These are phyloP conservation scores for Arabis hirsuta DNA, from an alignment of 345 rosid species.

Conservation along the genomic window DNA sequence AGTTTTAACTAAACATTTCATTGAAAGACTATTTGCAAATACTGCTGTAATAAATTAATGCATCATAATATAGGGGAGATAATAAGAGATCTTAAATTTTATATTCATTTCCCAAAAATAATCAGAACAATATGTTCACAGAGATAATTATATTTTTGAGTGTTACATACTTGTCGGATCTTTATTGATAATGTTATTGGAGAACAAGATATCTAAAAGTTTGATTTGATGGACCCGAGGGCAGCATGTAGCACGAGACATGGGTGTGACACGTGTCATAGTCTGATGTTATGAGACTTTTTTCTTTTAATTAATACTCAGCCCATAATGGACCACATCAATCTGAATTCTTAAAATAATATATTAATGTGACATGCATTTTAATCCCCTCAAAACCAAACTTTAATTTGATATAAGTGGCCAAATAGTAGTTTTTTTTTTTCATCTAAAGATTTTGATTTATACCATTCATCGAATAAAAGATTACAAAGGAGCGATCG, in stretches of 20 bases:
- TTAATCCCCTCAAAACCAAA: background rate
- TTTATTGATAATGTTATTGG: conserved; percentile 37
- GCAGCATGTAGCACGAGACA: conserved; percentile 43
- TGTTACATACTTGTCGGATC: conserved; percentile 42
- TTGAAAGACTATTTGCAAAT: background rate
- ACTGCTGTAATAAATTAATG: background rate
- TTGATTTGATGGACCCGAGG: conserved; percentile 39
- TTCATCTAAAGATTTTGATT: no score
- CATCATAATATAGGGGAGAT: background rate
- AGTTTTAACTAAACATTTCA: background rate
- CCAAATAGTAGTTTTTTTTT: no score
- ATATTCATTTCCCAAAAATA: background rate
- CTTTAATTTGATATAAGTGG: background rate
- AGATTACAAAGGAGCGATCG: no score
- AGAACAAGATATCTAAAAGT: conserved; percentile 38
- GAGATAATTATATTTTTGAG: conserved; percentile 5
- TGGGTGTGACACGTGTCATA: conserved; percentile 31
- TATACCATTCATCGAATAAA: no score
- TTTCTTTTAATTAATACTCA: background rate
- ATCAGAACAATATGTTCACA: background rate
- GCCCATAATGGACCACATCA: conserved; percentile 33
- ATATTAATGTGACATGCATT: background rate
- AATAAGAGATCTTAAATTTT: background rate
- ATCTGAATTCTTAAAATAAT: conserved; percentile 15
- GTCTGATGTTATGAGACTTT: background rate